Conservation (phyloP, 176 grass and related monocot genomes). For the Oryza australiensis region DNA sequence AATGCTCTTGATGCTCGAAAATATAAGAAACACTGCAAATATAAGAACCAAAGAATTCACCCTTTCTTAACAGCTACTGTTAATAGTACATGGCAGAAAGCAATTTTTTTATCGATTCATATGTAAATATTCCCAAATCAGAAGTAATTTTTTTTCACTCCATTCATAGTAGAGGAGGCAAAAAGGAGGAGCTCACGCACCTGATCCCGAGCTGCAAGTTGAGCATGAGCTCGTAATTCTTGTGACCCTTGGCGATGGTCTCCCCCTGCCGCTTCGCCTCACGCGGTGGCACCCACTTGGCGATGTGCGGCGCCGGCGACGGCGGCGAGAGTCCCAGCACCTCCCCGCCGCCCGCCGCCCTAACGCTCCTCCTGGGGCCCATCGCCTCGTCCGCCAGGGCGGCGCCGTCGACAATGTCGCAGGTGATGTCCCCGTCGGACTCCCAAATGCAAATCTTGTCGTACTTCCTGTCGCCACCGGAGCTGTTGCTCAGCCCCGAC, state of each 20-base stretch:
- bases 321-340: neutral
- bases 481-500: slow-evolving; percentile 51
- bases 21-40: neutral
- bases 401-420: slow-evolving; percentile 64
- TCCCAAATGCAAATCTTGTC: slow-evolving; percentile 77
- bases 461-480: slow-evolving; percentile 58
- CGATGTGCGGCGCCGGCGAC: slow-evolving; percentile 35
- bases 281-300: slow-evolving; percentile 58
- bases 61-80: too few relatives aligned
- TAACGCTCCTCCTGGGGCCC: slow-evolving; percentile 22
- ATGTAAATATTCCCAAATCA: neutral
- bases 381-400: slow-evolving; percentile 28
- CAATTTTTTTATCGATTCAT: slow-evolving; percentile 2
- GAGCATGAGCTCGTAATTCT: slow-evolving; percentile 94
- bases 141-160: neutral
- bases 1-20: neutral
- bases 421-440: slow-evolving; percentile 70
- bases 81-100: neutral
- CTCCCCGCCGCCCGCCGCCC: slow-evolving; percentile 33
- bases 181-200: slow-evolving; percentile 21
- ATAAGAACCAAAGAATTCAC: slow-evolving; percentile 1
- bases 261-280: slow-evolving; percentile 71
- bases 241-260: slow-evolving; percentile 84
- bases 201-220: slow-evolving; percentile 98
- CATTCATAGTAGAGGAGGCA: neutral